A percentile compares a stretch with the other conserved stretches of the same genome.
Conservation (phyloP, 108 stramenopile species). For the Cylindrotheca closterium region DNA sequence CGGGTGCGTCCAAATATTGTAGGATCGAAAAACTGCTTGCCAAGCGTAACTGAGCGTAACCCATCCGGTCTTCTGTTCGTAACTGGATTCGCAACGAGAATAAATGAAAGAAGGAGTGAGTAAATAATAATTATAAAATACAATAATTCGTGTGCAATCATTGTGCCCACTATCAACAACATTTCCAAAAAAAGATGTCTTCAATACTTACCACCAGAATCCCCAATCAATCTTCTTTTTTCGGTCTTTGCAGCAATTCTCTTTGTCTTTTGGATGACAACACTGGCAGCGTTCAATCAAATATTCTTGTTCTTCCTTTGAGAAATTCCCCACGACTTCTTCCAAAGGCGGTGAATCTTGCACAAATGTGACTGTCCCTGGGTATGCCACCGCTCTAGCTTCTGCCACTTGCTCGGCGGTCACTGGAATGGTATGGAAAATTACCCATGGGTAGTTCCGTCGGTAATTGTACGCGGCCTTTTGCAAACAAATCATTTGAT, state of each 20-base stretch:
- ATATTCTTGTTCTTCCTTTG: constrained; percentile 13
- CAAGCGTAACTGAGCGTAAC: constrained; percentile 24
- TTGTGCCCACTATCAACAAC: constrained; percentile 16
- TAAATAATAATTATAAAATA: neutral
- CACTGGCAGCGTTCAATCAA: constrained; percentile 30
- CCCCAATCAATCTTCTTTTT: too few species aligned
- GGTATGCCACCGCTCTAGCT: constrained; percentile 9
- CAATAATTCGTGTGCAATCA: constrained; percentile 17
- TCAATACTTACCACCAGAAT: too few species aligned
- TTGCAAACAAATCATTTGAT: constrained; percentile 46
- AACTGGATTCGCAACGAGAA: constrained; percentile 1
- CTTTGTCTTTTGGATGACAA: neutral
- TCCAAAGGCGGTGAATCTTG: constrained; percentile 34
- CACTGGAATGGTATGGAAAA: constrained; percentile 36
- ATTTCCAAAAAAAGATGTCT: constrained; percentile 4
- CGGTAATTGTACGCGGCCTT: constrained; percentile 42
- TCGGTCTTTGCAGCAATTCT: neutral
- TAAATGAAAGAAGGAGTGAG: neutral
- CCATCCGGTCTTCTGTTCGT: neutral
- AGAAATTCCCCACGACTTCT: constrained; percentile 26
- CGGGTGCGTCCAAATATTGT: constrained; percentile 40
- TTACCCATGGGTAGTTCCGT: constrained; percentile 37
- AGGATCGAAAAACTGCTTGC: constrained; percentile 46
- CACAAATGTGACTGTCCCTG: constrained; percentile 37
- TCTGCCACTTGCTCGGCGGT: constrained; percentile 1